Percentiles rank a stretch among this genome's conserved stretches.
These are phyloP conservation scores for Cyathus striatus DNA, from an alignment of 768 basidiomycete species.

Conservation along the genomic window DNA sequence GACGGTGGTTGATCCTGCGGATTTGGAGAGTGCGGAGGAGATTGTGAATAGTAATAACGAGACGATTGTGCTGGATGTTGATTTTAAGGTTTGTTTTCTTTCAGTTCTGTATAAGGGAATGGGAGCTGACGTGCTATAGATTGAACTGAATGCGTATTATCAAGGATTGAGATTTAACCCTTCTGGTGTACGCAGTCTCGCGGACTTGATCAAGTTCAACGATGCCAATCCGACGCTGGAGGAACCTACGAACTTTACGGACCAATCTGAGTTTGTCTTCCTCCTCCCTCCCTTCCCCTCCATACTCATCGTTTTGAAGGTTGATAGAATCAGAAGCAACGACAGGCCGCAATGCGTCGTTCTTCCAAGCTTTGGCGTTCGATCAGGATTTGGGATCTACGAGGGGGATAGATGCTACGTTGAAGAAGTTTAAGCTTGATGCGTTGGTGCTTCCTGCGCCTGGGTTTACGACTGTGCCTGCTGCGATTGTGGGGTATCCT, in stretches of 20 bases:
- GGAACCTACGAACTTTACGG: slow-evolving; percentile 29
- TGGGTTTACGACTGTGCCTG: slow-evolving; percentile 33
- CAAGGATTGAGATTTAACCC: slow-evolving; percentile 44
- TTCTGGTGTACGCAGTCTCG: slow-evolving; percentile 48
- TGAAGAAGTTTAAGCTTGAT: slow-evolving; percentile 41
- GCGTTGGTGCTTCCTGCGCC: slow-evolving; percentile 46
- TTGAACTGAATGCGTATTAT: slow-evolving; percentile 47
- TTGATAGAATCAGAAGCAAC: slow-evolving; percentile 34
- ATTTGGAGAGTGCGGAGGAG: slow-evolving; percentile 51
- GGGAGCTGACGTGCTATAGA: slow-evolving; percentile 22
- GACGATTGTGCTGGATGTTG: slow-evolving; percentile 43
- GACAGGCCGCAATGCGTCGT: slow-evolving; percentile 36
- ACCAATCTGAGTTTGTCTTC: slow-evolving; percentile 25
- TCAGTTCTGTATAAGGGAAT: background rate
- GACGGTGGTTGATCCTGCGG: slow-evolving; percentile 57
- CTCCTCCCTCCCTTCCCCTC: background rate
- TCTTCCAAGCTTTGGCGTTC: slow-evolving; percentile 36
- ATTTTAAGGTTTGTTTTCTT: slow-evolving; percentile 46
- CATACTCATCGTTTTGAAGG: slow-evolving; percentile 12
- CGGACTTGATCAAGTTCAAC: slow-evolving; percentile 56
- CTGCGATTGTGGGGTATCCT: slow-evolving; percentile 62
- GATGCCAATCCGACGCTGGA: slow-evolving; percentile 47
- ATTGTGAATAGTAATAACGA: slow-evolving; percentile 46
- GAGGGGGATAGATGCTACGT: slow-evolving; percentile 47
- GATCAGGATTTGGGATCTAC: slow-evolving; percentile 44